Conservation (phyloP, 1,284 basidiomycete genomes). For the Psilocybe mexicana region DNA sequence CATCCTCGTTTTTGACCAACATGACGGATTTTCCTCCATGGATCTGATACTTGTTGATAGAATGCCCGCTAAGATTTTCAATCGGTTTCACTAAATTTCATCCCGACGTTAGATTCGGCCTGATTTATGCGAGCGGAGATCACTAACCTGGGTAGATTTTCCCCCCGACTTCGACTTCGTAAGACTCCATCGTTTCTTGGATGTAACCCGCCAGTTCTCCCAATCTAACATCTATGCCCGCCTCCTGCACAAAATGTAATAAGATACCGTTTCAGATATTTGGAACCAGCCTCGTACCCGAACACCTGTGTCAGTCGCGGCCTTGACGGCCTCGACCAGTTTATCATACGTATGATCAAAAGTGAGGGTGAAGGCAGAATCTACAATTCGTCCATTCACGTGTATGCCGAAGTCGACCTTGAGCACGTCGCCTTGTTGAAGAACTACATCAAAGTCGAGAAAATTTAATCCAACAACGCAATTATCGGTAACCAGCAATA, state of each 20-base stretch:
- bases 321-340: constrained; percentile 88
- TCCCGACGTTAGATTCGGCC: neutral
- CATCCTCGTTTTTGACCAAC: constrained; percentile 87
- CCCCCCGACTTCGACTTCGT: constrained; percentile 91
- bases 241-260: constrained; percentile 59
- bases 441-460: constrained; percentile 47
- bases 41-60: constrained; percentile 87
- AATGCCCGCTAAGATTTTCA: constrained; percentile 89
- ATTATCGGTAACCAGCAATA: neutral
- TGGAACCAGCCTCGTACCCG: constrained; percentile 45
- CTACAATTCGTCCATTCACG: constrained; percentile 90
- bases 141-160: constrained; percentile 81
- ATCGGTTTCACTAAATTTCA: constrained; percentile 79
- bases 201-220: constrained; percentile 92
- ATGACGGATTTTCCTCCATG: constrained; percentile 90
- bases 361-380: constrained; percentile 93
- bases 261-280: constrained; percentile 1
- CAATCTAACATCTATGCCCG: constrained; percentile 94
- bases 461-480: neutral
- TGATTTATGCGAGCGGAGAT: neutral
- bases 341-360: constrained; percentile 92
- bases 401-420: constrained; percentile 99
- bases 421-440: constrained; percentile 85
- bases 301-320: constrained; percentile 91
- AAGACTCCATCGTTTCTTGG: constrained; percentile 99